Evolutionary conservation across 2,329 filamentous ascomycete species (phyloP).

Genomic region (Aspergillus fischeri): DNA sequence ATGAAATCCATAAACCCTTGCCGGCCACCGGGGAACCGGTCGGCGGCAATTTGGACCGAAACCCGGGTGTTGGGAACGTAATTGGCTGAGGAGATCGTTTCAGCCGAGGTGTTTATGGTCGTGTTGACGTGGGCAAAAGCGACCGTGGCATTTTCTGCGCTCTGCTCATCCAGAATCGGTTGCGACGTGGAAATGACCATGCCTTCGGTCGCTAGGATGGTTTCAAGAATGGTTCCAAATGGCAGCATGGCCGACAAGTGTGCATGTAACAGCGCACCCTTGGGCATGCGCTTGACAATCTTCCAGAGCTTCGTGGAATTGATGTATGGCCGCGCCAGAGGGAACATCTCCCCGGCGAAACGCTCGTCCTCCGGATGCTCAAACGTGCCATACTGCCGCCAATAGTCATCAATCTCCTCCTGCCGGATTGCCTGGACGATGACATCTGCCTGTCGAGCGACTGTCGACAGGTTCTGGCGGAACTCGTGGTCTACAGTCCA

Average conservation of each 20-base stretch:
- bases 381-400: slow-evolving; percentile 8
- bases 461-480: slow-evolving; percentile 59
- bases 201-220: slow-evolving; percentile 63
- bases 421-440: slow-evolving; percentile 53
- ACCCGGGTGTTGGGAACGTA: slow-evolving; percentile 60
- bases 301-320: slow-evolving; percentile 79
- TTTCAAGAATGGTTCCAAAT: slow-evolving; percentile 68
- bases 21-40: slow-evolving; percentile 67
- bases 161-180: slow-evolving; percentile 50
- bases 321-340: slow-evolving; percentile 76
- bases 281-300: slow-evolving; percentile 79
- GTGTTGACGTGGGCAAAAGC: slow-evolving; percentile 57
- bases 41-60: slow-evolving; percentile 57
- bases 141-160: slow-evolving; percentile 52
- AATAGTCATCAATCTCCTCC: slow-evolving; percentile 18
- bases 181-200: slow-evolving; percentile 62
- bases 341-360: slow-evolving; percentile 85
- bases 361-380: slow-evolving; percentile 12
- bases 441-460: slow-evolving; percentile 58
- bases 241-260: slow-evolving; percentile 88
- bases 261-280: slow-evolving; percentile 65
- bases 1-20: slow-evolving; percentile 72
- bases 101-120: slow-evolving; percentile 37
- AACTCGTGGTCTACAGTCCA: slow-evolving; percentile 16
- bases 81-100: slow-evolving; percentile 58